Base-by-base conservation (phyloP, 257 asterid species). In the Parsonsia alboflavescens region DNA sequence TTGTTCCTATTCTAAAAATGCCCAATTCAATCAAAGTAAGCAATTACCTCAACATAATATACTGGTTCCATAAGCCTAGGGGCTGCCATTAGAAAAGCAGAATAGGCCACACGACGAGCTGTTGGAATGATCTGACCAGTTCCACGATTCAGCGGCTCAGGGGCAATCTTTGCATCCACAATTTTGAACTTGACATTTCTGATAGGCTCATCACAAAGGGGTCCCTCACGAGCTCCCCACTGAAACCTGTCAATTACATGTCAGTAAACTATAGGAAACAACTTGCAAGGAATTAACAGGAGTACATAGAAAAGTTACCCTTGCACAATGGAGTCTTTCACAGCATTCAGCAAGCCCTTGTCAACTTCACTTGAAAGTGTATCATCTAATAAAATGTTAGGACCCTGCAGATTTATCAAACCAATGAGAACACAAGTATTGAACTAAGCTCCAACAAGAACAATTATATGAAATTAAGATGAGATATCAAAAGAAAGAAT, bases 201-300 rank as follows among this genome's bases (percentile, higher is more conserved):
- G 69, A 94, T 94, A 61, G 99, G 99, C 88, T 94, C 99, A 36
- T 94, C 99, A 71, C 99, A 94, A 9, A 94, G 95, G 16, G 99
- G 99, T 28, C 99, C 99, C 83, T 94, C 99, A 68, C 99, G 91
- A 79, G 99, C 99, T 33, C 99, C 99, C 99, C 99, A 94, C 63
- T 94, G 99, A 73, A 94, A 94, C 84, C 99, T 94, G 95, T 78
- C 62, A 57, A 41, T 19, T 67, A 61, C 44, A 74, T 61, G 74
- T 84, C 74, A 78, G 58, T 56, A 54, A 59, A 75, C 33, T 68
- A 71, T 36, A 11, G 54, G 61, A 69, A 73, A 36, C 42, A 75
- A 56, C 41, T 50, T 36, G 64, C 68, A 77, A 33, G 73, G 33
- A 56, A 41, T 68, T n/a, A 30, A 66, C 33, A 3, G 24, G 11